phyloP scores from a whole-genome alignment of 2,329 filamentous ascomycete species.

The Chrysoporthe puriensis region DNA sequence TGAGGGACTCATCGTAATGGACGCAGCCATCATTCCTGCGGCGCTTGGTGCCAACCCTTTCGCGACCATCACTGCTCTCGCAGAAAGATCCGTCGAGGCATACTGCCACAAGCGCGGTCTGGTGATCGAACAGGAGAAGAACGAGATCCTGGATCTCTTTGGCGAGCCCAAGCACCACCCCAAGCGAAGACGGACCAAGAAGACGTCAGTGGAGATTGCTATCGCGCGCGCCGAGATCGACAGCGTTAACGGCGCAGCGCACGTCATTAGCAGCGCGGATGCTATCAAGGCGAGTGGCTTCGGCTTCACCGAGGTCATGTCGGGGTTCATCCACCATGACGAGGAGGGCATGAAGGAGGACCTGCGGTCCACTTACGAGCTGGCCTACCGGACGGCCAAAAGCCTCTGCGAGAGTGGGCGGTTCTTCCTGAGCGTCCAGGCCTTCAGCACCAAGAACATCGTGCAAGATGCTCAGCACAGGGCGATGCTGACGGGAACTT shows the following conservation, averaged over 20 bases:
- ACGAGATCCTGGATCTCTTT: constrained; percentile 58
- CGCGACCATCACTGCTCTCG: constrained; percentile 70
- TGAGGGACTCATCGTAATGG: constrained; percentile 62
- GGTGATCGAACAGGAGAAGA: constrained; percentile 49
- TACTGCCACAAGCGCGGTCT: constrained; percentile 48
- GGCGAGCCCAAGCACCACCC: constrained; percentile 49
- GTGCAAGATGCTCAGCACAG: constrained; percentile 52
- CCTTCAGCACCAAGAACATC: constrained; percentile 55
- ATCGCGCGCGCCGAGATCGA: constrained; percentile 34
- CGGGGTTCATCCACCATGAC: constrained; percentile 61
- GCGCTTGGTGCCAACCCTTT: constrained; percentile 67
- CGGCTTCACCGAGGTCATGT: constrained; percentile 68
- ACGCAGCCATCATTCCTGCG: constrained; percentile 64
- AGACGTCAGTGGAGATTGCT: constrained; percentile 26
- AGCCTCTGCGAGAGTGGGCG: constrained; percentile 59
- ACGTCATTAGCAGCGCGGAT: constrained; percentile 47
- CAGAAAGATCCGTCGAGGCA: constrained; percentile 63
- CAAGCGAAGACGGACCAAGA: constrained; percentile 7
- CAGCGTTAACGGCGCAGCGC: constrained; percentile 42
- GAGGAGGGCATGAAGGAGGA: constrained; percentile 47
- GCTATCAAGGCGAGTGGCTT: constrained; percentile 53
- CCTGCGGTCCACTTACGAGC: constrained; percentile 55
- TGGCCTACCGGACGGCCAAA: constrained; percentile 55
- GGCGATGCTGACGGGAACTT: constrained; percentile 61
- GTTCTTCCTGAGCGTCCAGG: constrained; percentile 62